Conservation (phyloP, 257 asterid genomes). For the Petunia axillaris region DNA sequence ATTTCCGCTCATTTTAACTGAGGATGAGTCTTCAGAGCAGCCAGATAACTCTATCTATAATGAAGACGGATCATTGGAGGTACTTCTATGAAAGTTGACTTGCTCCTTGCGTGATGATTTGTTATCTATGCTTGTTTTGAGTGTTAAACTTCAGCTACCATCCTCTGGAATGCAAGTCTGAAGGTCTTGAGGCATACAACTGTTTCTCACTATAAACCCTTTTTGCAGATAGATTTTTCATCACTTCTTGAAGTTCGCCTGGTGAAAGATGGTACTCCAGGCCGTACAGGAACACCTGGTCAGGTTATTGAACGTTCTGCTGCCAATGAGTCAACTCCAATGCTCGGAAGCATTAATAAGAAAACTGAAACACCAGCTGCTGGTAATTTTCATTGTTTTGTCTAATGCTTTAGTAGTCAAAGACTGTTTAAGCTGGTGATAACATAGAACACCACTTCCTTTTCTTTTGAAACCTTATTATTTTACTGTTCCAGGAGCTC, state of each 20-base stretch:
- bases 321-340: constrained; percentile 32
- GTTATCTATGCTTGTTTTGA: not conserved
- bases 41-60: constrained; percentile 57
- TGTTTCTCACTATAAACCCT: constrained; percentile 1
- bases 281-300: constrained; percentile 35
- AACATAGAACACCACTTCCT: not conserved
- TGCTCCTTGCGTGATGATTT: not conserved
- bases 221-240: constrained; percentile 70
- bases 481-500: constrained; percentile 14
- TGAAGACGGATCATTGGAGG: constrained; percentile 94
- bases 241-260: constrained; percentile 74
- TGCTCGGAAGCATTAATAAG: constrained; percentile 40
- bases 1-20: constrained; percentile 56
- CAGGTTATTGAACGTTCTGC: constrained; percentile 41
- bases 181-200: constrained; percentile 1
- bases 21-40: constrained; percentile 48
- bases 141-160: not conserved
- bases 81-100: constrained; percentile 29
- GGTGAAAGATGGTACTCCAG: constrained; percentile 47
- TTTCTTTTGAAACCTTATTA: constrained; percentile 1
- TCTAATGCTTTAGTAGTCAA: not conserved
- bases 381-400: constrained; percentile 9
- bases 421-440: not conserved
- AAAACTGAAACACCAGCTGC: constrained; percentile 33
- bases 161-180: not conserved